phyloP scores from a whole-genome alignment of 345 rosid species.

The Salix udensis region DNA sequence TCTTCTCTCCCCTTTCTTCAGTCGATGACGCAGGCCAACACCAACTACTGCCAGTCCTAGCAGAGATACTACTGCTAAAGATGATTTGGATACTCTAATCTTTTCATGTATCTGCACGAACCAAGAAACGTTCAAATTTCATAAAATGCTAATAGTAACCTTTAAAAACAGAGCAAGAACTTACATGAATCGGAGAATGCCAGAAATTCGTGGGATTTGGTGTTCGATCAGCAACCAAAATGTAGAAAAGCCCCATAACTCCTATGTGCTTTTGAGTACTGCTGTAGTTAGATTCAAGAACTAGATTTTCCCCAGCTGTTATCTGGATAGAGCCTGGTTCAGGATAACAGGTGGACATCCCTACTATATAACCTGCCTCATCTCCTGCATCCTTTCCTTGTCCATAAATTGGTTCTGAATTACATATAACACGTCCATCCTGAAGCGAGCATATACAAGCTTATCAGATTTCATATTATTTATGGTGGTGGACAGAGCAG shows the following conservation, averaged over 20 bases:
- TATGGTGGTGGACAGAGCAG: neutral
- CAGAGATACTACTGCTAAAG: constrained; percentile 24
- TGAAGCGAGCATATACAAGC: constrained; percentile 20
- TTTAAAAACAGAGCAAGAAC: neutral
- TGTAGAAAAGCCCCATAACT: constrained; percentile 82
- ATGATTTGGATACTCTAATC: constrained; percentile 3
- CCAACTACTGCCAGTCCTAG: constrained; percentile 20
- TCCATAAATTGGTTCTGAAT: constrained; percentile 63
- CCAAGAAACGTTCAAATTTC: neutral
- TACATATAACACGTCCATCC: constrained; percentile 60
- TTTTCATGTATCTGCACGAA: constrained; percentile 20
- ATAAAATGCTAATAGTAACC: too few relatives aligned
- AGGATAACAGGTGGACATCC: constrained; percentile 90
- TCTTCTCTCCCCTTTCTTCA: constrained; percentile 33
- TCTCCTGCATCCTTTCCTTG: constrained; percentile 72
- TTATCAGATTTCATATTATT: neutral
- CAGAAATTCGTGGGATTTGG: constrained; percentile 26
- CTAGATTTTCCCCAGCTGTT: constrained; percentile 51
- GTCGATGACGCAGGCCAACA: constrained; percentile 18
- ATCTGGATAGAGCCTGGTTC: constrained; percentile 59
- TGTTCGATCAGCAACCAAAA: constrained; percentile 53
- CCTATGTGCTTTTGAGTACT: constrained; percentile 52
- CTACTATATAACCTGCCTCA: constrained; percentile 83
- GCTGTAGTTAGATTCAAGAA: constrained; percentile 63
- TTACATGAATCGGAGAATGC: constrained; percentile 32